A percentile compares a stretch with the other conserved stretches of the same genome.
phyloP scores from a whole-genome alignment of 1,284 basidiomycete species.

The Fomitopsis betulina region DNA sequence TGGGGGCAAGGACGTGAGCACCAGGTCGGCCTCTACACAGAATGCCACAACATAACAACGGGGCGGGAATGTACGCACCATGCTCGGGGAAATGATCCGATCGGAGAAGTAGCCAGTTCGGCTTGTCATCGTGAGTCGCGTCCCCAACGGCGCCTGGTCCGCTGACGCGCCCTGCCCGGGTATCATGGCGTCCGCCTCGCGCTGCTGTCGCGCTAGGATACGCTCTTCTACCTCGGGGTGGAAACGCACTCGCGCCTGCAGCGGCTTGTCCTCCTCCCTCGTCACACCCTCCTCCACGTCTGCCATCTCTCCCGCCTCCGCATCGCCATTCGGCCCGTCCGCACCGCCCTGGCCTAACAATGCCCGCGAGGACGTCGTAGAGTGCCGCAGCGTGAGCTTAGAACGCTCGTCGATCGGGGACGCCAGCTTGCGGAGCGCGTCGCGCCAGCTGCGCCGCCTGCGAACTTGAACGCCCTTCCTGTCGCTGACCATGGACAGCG shows the following conservation, averaged over 20 bases:
- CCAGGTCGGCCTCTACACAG: not conserved
- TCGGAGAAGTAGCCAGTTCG: slow-evolving; percentile 94
- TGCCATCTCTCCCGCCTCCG: slow-evolving; percentile 33
- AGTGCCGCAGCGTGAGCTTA: slow-evolving; percentile 14
- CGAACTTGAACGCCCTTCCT: slow-evolving; percentile 38
- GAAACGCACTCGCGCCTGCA: slow-evolving; percentile 57
- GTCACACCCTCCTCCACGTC: slow-evolving; percentile 46
- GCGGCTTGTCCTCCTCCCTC: slow-evolving; percentile 57
- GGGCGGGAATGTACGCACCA: slow-evolving; percentile 52
- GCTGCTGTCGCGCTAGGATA: slow-evolving; percentile 12
- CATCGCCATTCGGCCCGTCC: not conserved
- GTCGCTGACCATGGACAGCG: slow-evolving; percentile 84
- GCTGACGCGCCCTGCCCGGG: slow-evolving; percentile 21
- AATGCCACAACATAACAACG: slow-evolving; percentile 5
- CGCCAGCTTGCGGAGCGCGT: slow-evolving; percentile 29
- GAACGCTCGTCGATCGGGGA: slow-evolving; percentile 20
- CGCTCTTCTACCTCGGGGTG: slow-evolving; percentile 20
- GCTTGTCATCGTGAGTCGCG: slow-evolving; percentile 90
- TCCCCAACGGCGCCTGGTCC: slow-evolving; percentile 24
- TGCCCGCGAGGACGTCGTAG: slow-evolving; percentile 10
- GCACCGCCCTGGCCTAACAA: slow-evolving; percentile 2
- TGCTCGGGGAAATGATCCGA: slow-evolving; percentile 84
- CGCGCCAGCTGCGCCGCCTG: slow-evolving; percentile 50
- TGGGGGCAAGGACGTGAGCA: not conserved
- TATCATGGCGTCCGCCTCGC: slow-evolving; percentile 10